Conservation (phyloP, 371 early-diverging fungal species). For the Mortierella sp. region DNA sequence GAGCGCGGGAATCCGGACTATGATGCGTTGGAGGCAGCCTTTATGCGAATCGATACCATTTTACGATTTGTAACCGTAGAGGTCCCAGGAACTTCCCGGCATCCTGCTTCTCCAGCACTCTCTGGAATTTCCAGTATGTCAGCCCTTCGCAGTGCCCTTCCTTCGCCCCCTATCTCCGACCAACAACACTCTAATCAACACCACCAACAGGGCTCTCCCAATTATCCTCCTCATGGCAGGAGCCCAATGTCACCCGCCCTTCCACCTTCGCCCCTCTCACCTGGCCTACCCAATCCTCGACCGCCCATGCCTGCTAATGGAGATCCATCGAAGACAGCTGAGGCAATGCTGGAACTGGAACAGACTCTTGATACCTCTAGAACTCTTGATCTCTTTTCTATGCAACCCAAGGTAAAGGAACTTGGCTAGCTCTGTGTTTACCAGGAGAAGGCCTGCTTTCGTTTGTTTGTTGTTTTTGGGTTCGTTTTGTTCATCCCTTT, state of each 20-base stretch:
- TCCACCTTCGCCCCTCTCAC: conserved; percentile 13
- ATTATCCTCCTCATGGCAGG: conserved; percentile 3
- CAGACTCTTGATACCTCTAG: conserved; percentile 3
- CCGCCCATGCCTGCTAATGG: background rate
- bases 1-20: conserved; percentile 12
- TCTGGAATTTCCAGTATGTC: conserved; percentile 16
- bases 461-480: background rate
- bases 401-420: conserved; percentile 10
- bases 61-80: conserved; percentile 8
- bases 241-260: conserved; percentile 4
- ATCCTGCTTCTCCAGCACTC: conserved; percentile 11
- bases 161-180: conserved; percentile 11
- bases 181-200: background rate
- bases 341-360: conserved; percentile 3
- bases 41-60: conserved; percentile 10
- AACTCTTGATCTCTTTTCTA: conserved; percentile 6
- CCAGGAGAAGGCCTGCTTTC: background rate
- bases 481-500: background rate
- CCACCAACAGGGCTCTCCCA: conserved; percentile 5
- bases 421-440: background rate
- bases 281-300: conserved; percentile 2
- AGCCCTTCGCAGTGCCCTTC: conserved; percentile 2
- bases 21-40: conserved; percentile 9
- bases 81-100: conserved; percentile 10
- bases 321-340: background rate